Evolutionary conservation across 192 early-diverging fungal species (phyloP).

Genomic region (Mortierella alpina): DNA sequence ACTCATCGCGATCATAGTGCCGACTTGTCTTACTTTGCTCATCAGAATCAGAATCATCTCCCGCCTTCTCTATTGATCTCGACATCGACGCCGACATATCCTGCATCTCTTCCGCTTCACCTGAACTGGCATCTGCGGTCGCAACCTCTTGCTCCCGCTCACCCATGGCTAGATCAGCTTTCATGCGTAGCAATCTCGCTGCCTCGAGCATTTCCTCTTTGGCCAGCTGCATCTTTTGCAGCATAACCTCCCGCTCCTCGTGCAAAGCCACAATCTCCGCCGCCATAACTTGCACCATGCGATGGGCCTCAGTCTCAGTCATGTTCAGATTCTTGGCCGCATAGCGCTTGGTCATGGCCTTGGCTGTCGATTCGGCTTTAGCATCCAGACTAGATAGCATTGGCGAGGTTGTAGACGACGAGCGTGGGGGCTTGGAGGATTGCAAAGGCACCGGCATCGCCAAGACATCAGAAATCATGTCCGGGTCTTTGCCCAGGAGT

Average conservation of each 20-base stretch:
- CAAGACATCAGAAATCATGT: constrained; percentile 20
- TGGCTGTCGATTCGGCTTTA: constrained; percentile 28
- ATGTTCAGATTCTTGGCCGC: constrained; percentile 47
- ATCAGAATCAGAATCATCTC: neutral
- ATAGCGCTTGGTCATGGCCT: constrained; percentile 49
- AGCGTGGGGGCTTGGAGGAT: neutral
- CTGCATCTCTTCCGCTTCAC: constrained; percentile 9
- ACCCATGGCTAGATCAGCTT: constrained; percentile 2
- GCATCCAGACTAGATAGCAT: constrained; percentile 3
- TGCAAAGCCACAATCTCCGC: constrained; percentile 38
- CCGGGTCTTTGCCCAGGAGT: constrained; percentile 30
- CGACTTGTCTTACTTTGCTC: no score
- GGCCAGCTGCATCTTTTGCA: constrained; percentile 18
- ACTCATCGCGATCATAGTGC: no score
- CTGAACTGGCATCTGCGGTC: neutral
- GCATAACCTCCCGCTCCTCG: constrained; percentile 24
- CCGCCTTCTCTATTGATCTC: neutral
- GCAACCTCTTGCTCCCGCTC: neutral
- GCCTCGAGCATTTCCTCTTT: constrained; percentile 47
- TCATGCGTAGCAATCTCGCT: constrained; percentile 29
- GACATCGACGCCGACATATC: constrained; percentile 5
- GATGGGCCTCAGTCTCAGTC: constrained; percentile 47
- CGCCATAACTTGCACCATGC: constrained; percentile 49
- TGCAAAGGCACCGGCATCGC: constrained; percentile 6
- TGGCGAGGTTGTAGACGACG: neutral